A percentile compares a stretch with the other conserved stretches of the same genome.
These are phyloP conservation scores for Tulasnella sp. DNA, from an alignment of 768 basidiomycete species.

Conservation along the genomic window DNA sequence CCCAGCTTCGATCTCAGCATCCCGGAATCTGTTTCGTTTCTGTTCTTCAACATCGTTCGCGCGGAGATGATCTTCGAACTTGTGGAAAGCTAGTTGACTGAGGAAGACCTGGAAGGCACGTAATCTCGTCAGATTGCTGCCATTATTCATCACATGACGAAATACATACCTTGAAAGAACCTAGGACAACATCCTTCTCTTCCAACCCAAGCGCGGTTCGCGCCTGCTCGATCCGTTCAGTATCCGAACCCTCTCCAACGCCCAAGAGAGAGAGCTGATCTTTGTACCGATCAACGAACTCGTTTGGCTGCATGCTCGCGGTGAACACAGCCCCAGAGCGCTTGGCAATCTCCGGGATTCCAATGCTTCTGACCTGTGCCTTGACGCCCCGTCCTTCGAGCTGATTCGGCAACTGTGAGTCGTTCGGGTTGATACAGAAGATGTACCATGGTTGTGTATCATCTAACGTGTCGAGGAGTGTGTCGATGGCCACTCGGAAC, in stretches of 20 bases:
- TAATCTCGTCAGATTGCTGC: neutral
- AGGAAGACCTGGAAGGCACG: constrained; percentile 60
- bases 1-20: constrained; percentile 58
- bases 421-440: constrained; percentile 90
- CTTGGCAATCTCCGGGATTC: constrained; percentile 66
- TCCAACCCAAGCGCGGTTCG: constrained; percentile 43
- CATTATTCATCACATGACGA: neutral
- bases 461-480: constrained; percentile 74
- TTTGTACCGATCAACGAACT: constrained; percentile 76
- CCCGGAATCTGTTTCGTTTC: constrained; percentile 65
- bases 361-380: constrained; percentile 76
- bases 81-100: constrained; percentile 73
- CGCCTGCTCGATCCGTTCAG: constrained; percentile 50
- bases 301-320: constrained; percentile 72
- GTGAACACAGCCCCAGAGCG: constrained; percentile 59
- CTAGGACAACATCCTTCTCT: constrained; percentile 68
- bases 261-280: constrained; percentile 49
- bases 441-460: constrained; percentile 88
- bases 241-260: constrained; percentile 47
- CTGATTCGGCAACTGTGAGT: constrained; percentile 89
- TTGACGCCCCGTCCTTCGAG: constrained; percentile 86
- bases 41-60: constrained; percentile 76
- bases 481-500: constrained; percentile 74
- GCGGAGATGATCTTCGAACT: constrained; percentile 78
- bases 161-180: constrained; percentile 63